Percentiles rank a stretch among this genome's conserved stretches.
Evolutionary conservation across 1,284 basidiomycete species (phyloP).

Genomic region (Cryptococcus depauperatus): DNA sequence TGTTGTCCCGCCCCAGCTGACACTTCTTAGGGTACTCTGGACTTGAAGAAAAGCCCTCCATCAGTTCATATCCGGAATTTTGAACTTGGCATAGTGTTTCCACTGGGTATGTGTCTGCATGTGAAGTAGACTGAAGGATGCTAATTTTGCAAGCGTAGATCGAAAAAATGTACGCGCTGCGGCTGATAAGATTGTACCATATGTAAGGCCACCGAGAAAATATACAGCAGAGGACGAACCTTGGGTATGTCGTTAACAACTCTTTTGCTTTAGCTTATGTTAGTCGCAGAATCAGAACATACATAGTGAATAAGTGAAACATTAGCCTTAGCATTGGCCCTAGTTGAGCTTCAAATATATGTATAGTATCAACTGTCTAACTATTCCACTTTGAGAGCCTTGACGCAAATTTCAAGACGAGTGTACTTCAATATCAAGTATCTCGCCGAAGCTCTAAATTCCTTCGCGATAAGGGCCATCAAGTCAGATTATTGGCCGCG

Average conservation of each 20-base stretch:
- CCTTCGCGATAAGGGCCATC: no score
- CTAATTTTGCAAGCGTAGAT: constrained; percentile 14
- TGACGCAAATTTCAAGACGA: no score
- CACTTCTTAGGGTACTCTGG: constrained; percentile 29
- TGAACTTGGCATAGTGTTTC: constrained; percentile 43
- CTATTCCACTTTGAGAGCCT: no score
- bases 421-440: no score
- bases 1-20: background rate
- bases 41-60: constrained; percentile 30
- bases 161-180: constrained; percentile 18
- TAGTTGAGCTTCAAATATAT: no score
- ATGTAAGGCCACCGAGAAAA: constrained; percentile 32
- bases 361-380: no score
- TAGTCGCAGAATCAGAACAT: no score
- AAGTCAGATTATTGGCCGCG: no score
- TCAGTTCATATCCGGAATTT: constrained; percentile 35
- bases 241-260: constrained; percentile 40
- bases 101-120: constrained; percentile 27
- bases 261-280: no score
- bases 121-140: background rate
- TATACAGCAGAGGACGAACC: constrained; percentile 33
- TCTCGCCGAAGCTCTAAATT: no score
- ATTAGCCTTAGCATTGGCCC: no score
- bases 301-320: no score
- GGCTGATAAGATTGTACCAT: constrained; percentile 35